phyloP scores from a whole-genome alignment of 305 asterid genomes.

The Fraxinus greggii region DNA sequence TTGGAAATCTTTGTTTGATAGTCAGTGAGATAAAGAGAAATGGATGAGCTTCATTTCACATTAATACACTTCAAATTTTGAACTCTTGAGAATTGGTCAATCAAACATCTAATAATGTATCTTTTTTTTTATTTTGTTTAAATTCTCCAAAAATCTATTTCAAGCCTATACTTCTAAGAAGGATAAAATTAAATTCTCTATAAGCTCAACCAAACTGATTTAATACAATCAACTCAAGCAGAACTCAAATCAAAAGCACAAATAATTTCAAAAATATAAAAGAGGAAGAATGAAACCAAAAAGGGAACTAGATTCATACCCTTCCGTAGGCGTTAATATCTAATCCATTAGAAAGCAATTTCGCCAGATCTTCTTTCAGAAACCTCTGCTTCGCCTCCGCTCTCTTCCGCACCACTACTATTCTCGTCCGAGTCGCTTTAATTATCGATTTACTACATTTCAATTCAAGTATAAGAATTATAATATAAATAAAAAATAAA shows the following conservation, averaged over 20 bases:
- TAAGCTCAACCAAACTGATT: neutral
- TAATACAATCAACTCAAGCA: neutral
- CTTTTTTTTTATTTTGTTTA: neutral
- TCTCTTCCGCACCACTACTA: conserved; percentile 69
- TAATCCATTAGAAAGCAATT: conserved; percentile 85
- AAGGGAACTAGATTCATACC: conserved; percentile 38
- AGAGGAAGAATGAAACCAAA: neutral
- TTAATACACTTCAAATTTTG: neutral
- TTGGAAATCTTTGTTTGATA: neutral
- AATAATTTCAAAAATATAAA: neutral
- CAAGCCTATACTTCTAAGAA: neutral
- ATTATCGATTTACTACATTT: conserved; percentile 66
- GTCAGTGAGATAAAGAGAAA: neutral
- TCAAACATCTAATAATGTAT: neutral
- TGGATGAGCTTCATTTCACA: neutral
- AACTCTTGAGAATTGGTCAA: neutral
- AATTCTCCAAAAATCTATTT: neutral
- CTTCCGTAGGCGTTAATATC: conserved; percentile 90
- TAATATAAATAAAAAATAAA: neutral
- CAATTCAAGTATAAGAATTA: neutral
- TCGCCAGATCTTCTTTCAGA: conserved; percentile 83
- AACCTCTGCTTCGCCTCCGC: conserved; percentile 91
- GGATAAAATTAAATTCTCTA: neutral
- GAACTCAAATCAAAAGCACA: neutral
- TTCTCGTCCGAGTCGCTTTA: conserved; percentile 70